Evolutionary conservation across 2,329 filamentous ascomycete genomes (phyloP).

Genomic region (Alternaria incomplexa): DNA sequence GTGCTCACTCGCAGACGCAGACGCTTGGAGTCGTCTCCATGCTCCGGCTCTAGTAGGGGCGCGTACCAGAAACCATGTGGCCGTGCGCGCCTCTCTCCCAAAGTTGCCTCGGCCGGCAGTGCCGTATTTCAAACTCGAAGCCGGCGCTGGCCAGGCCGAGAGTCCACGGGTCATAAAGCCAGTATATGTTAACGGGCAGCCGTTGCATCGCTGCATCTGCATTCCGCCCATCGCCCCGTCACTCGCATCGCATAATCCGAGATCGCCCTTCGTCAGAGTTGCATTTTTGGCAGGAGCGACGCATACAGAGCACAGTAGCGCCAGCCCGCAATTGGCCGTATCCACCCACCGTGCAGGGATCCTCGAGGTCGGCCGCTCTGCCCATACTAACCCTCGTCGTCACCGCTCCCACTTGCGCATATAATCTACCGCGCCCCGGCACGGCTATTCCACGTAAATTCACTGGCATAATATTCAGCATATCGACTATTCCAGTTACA

Average conservation of each 20-base stretch:
- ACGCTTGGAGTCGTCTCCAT: not conserved
- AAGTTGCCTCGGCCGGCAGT: slow-evolving; percentile 9
- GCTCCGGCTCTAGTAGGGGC: slow-evolving; percentile 11
- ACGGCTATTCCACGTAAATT: slow-evolving; percentile 3
- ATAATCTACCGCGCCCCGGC: slow-evolving; percentile 30
- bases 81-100: slow-evolving; percentile 3
- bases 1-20: not conserved
- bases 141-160: not conserved
- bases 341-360: slow-evolving; percentile 27
- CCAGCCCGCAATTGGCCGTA: slow-evolving; percentile 27
- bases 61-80: slow-evolving; percentile 13
- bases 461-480: not conserved
- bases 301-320: slow-evolving; percentile 31
- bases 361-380: slow-evolving; percentile 19
- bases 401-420: slow-evolving; percentile 33
- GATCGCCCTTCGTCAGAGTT: slow-evolving; percentile 32
- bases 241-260: slow-evolving; percentile 3
- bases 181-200: not conserved
- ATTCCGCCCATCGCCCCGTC: not conserved
- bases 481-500: not conserved
- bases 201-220: not conserved
- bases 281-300: slow-evolving; percentile 28
- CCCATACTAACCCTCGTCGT: slow-evolving; percentile 21
- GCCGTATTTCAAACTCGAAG: not conserved
- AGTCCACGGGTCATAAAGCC: no score